Conservation (phyloP, 176 grass and related monocot genomes). For the Elaeis guineensis region DNA sequence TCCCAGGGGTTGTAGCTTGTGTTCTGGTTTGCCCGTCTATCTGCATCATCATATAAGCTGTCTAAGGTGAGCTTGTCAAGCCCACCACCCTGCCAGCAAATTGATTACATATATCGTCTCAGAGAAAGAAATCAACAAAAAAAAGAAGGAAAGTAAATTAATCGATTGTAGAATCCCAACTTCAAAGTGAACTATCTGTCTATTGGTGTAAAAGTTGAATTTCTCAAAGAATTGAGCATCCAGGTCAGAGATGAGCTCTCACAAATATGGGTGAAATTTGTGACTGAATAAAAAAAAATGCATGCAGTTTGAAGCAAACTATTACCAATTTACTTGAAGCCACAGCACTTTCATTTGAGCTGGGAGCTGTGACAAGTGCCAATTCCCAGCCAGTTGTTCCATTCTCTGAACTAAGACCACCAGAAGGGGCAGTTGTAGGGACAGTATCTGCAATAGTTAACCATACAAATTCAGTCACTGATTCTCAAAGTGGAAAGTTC, state of each 20-base stretch:
- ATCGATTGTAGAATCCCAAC: too few species aligned
- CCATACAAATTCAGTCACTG: background rate
- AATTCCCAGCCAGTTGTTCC: conserved; percentile 79
- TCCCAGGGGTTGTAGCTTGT: conserved; percentile 88
- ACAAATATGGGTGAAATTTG: background rate
- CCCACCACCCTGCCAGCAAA: conserved; percentile 52
- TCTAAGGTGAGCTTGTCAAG: conserved; percentile 75
- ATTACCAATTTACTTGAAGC: conserved; percentile 70
- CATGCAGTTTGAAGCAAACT: too few species aligned
- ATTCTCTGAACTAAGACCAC: conserved; percentile 23
- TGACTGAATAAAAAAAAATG: background rate
- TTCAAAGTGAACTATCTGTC: too few species aligned
- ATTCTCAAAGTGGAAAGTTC: too few species aligned
- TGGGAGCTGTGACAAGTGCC: conserved; percentile 49
- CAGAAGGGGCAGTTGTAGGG: conserved; percentile 43
- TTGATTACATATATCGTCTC: background rate
- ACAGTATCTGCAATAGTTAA: conserved; percentile 32
- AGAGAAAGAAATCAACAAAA: background rate
- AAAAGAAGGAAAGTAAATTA: too few species aligned
- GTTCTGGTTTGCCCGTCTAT: conserved; percentile 43
- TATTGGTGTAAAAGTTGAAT: background rate
- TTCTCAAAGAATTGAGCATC: background rate
- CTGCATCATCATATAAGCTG: conserved; percentile 73
- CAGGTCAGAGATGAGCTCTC: background rate
- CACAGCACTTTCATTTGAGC: conserved; percentile 48